A percentile compares a stretch with the other conserved stretches of the same genome.
These are phyloP conservation scores for Metschnikowia noctiluminum DNA, from an alignment of 805 yeast genomes.

Conservation along the genomic window DNA sequence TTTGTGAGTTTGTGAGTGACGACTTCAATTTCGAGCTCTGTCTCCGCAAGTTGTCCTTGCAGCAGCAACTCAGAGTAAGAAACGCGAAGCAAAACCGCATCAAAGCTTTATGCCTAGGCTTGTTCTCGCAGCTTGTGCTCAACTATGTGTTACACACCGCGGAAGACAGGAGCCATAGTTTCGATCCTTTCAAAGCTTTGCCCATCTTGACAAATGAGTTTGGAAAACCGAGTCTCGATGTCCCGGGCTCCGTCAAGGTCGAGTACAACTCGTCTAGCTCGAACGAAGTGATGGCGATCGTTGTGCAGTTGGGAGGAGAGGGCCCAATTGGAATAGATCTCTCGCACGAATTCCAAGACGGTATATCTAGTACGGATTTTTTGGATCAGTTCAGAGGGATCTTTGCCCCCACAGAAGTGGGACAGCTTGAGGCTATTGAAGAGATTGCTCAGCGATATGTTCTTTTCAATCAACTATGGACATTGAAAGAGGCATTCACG, in stretches of 20 bases:
- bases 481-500: conserved; percentile 73
- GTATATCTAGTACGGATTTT: conserved; percentile 24
- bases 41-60: conserved; percentile 44
- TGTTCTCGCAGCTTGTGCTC: conserved; percentile 45
- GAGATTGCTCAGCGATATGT: conserved; percentile 20
- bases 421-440: conserved; percentile 22
- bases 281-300: conserved; percentile 46
- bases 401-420: conserved; percentile 35
- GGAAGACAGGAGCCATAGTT: conserved; percentile 7
- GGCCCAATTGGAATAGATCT: conserved; percentile 36
- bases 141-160: conserved; percentile 24
- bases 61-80: conserved; percentile 40
- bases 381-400: conserved; percentile 41
- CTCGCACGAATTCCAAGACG: conserved; percentile 32
- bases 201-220: conserved; percentile 30
- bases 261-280: conserved; percentile 63
- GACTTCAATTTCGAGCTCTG: conserved; percentile 48
- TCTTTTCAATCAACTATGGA: conserved; percentile 64
- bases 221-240: conserved; percentile 54
- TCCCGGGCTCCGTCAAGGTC: conserved; percentile 20
- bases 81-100: conserved; percentile 30
- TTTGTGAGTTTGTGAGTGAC: conserved; percentile 13
- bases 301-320: conserved; percentile 26
- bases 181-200: conserved; percentile 21
- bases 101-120: conserved; percentile 41